Evolutionary conservation across 169 alveolate species (phyloP).

Genomic region (Plasmodium inui): DNA sequence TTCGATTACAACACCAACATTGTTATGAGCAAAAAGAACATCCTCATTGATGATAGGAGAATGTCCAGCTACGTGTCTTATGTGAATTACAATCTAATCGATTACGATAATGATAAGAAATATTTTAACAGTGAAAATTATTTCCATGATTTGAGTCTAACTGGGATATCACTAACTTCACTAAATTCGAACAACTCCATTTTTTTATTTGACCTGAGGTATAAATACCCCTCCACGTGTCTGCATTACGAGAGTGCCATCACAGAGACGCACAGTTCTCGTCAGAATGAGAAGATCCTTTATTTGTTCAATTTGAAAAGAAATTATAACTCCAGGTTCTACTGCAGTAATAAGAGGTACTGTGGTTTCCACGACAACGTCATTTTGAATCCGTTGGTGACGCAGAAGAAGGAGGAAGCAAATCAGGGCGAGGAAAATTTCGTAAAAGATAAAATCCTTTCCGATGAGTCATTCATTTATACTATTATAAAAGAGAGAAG

Average conservation of each 20-base stretch:
- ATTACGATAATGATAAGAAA: conserved; percentile 63
- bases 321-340: conserved; percentile 37
- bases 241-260: conserved; percentile 45
- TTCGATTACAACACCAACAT: conserved; percentile 61
- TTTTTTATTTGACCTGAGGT: conserved; percentile 57
- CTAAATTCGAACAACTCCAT: conserved; percentile 64
- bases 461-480: conserved; percentile 73
- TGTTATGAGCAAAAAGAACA: conserved; percentile 51
- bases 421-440: not conserved
- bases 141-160: conserved; percentile 44
- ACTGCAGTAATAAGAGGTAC: conserved; percentile 22
- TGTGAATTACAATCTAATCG: conserved; percentile 58
- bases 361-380: conserved; percentile 57
- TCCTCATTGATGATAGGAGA: conserved; percentile 67
- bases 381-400: conserved; percentile 24
- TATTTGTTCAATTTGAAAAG: conserved; percentile 30
- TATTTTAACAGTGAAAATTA: conserved; percentile 45
- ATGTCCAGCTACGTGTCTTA: conserved; percentile 38
- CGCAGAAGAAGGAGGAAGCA: not conserved
- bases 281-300: conserved; percentile 10
- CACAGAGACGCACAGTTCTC: conserved; percentile 13
- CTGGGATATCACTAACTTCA: conserved; percentile 63
- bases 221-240: conserved; percentile 67
- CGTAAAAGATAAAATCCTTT: conserved; percentile 35
- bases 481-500: conserved; percentile 24